Evolutionary conservation across 192 early-diverging fungal species (phyloP).

Genomic region (Gorgonomyces haynaldii): DNA sequence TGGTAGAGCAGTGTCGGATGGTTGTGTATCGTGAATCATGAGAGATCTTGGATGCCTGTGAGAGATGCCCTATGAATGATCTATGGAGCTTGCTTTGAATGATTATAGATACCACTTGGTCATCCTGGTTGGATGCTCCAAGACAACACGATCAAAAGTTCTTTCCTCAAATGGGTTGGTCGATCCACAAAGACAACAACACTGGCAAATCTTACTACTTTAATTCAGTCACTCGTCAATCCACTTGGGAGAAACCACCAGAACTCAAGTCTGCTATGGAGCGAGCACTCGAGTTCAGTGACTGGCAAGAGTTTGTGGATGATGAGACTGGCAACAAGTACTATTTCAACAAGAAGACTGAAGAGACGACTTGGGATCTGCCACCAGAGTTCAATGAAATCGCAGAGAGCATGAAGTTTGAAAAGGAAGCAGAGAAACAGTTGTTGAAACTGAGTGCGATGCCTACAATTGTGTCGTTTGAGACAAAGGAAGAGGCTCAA

Average conservation of each 20-base stretch:
- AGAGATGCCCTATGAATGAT: too few species aligned
- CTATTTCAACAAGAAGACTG: constrained; percentile 63
- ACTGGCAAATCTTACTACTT: constrained; percentile 74
- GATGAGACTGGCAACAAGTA: constrained; percentile 61
- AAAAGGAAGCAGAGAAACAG: not conserved
- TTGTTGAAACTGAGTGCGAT: constrained; percentile 4
- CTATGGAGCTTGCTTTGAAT: too few species aligned
- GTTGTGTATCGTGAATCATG: too few species aligned
- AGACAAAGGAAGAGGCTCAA: constrained; percentile 70
- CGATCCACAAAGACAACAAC: too few species aligned
- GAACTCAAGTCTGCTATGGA: constrained; percentile 67
- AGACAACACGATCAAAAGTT: too few species aligned
- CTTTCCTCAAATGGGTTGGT: too few species aligned
- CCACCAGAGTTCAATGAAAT: constrained; percentile 61
- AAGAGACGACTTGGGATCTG: constrained; percentile 77
- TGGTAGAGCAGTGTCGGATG: too few species aligned
- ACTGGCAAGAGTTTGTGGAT: constrained; percentile 40
- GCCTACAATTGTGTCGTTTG: constrained; percentile 43
- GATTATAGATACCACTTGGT: too few species aligned
- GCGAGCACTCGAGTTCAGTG: not conserved
- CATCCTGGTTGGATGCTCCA: too few species aligned
- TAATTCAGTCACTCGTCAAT: constrained; percentile 63
- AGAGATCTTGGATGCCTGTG: too few species aligned
- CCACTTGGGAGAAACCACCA: constrained; percentile 91
- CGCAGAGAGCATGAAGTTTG: not conserved